phyloP scores from a whole-genome alignment of 148 eudicot genomes.

The Amaranthus hypochondriacus region DNA sequence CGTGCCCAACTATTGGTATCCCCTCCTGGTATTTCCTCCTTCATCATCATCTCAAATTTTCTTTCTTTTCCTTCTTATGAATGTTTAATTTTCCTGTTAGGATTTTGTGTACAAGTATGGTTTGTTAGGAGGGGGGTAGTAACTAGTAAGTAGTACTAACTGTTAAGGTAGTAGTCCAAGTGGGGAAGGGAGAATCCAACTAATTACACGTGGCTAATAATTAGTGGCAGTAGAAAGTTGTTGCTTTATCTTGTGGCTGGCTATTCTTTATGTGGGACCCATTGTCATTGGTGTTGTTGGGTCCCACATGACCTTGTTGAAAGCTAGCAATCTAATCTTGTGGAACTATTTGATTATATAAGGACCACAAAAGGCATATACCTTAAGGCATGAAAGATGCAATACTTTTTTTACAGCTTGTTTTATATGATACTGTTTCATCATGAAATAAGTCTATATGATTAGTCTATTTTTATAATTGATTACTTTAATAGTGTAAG shows the following conservation, averaged over 20 bases:
- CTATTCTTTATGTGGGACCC: slow-evolving; percentile 23
- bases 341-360: slow-evolving; percentile 23
- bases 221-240: slow-evolving; percentile 39
- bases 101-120: slow-evolving; percentile 11
- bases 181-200: slow-evolving; percentile 36
- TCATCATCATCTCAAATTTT: slow-evolving; percentile 38
- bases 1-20: slow-evolving; percentile 38
- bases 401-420: slow-evolving; percentile 1
- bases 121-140: background rate
- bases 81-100: background rate
- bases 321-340: slow-evolving; percentile 15
- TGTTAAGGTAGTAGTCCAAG: slow-evolving; percentile 26
- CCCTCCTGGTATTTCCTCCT: slow-evolving; percentile 36
- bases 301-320: slow-evolving; percentile 16
- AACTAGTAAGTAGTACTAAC: slow-evolving; percentile 4
- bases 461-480: no score
- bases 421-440: no score
- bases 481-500: no score
- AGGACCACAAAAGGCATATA: slow-evolving; percentile 28
- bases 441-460: no score
- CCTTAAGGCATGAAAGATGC: slow-evolving; percentile 13
- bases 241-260: slow-evolving; percentile 51
- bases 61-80: background rate
- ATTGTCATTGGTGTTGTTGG: slow-evolving; percentile 16
- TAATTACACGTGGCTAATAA: slow-evolving; percentile 48